Percentiles rank a stretch among this genome's conserved stretches.
These are phyloP conservation scores for Haplosporangium gracile DNA, from an alignment of 192 early-diverging fungal genomes.

Conservation along the genomic window DNA sequence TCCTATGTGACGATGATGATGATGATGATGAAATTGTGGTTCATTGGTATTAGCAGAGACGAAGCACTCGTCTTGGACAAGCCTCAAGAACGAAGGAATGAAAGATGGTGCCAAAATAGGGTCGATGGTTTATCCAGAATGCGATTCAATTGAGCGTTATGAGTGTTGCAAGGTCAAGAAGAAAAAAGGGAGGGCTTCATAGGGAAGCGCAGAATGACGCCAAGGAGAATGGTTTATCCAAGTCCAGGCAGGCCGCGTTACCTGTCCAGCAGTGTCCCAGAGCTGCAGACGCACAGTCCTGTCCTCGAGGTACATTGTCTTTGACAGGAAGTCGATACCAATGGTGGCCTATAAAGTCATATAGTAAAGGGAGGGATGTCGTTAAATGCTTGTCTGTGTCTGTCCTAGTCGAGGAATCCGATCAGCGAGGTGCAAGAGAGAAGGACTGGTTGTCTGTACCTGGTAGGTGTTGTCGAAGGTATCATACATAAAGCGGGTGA, in stretches of 20 bases:
- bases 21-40: not conserved
- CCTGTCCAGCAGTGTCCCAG: conserved; percentile 99
- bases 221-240: not conserved
- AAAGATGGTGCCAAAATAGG: not conserved
- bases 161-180: too few relatives aligned
- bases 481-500: conserved; percentile 99
- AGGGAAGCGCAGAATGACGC: not conserved
- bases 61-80: not conserved
- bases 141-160: not conserved
- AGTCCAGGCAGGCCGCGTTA: conserved; percentile 23
- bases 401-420: not conserved
- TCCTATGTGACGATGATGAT: conserved; percentile 69
- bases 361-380: conserved; percentile 7
- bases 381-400: not conserved
- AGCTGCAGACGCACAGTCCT: conserved; percentile 97
- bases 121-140: not conserved
- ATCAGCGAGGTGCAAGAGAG: not conserved
- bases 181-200: not conserved
- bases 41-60: not conserved
- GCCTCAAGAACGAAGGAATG: not conserved
- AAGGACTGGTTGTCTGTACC: conserved; percentile 44
- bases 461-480: conserved; percentile 99
- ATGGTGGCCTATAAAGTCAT: conserved; percentile 87
- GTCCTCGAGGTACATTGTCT: conserved; percentile 99
- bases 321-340: conserved; percentile 99